phyloP scores from a whole-genome alignment of 2,329 filamentous ascomycete species.

The Chrysoporthe puriensis region DNA sequence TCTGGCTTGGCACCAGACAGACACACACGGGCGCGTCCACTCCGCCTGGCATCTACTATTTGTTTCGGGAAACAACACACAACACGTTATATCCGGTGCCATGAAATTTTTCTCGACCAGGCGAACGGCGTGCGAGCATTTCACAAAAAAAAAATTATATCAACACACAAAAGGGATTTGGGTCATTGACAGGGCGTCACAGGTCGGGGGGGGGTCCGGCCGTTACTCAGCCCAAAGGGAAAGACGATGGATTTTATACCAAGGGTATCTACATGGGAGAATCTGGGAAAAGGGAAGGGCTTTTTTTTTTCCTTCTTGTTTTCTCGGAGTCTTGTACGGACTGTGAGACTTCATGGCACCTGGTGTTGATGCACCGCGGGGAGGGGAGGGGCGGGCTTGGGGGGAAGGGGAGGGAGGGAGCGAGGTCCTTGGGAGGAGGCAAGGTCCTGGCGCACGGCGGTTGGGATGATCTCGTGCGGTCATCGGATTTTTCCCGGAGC shows the following conservation, averaged over 20 bases:
- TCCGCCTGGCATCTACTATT: slow-evolving; percentile 12
- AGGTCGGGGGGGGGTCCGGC: slow-evolving; percentile 21
- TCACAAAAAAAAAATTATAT: slow-evolving; percentile 3
- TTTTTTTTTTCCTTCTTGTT: slow-evolving; percentile 23
- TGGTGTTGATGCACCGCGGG: background rate
- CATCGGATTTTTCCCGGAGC: background rate
- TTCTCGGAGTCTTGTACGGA: slow-evolving; percentile 20
- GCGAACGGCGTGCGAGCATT: slow-evolving; percentile 27
- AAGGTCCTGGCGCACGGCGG: background rate
- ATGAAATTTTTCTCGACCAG: slow-evolving; percentile 25
- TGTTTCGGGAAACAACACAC: slow-evolving; percentile 13
- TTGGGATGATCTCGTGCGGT: background rate
- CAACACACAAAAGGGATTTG: background rate
- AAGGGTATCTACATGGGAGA: slow-evolving; percentile 20
- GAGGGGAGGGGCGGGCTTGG: background rate
- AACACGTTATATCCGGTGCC: slow-evolving; percentile 15
- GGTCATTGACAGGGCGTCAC: slow-evolving; percentile 26
- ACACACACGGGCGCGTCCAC: background rate
- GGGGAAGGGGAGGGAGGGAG: background rate
- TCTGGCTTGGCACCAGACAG: slow-evolving; percentile 7
- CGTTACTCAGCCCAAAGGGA: slow-evolving; percentile 22
- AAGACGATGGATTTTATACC: slow-evolving; percentile 15
- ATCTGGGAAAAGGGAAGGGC: slow-evolving; percentile 25
- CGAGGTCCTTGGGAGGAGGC: background rate
- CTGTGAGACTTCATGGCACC: background rate